Base-by-base conservation (phyloP, 306 rosid genomes). In the Calophaca sinica region DNA sequence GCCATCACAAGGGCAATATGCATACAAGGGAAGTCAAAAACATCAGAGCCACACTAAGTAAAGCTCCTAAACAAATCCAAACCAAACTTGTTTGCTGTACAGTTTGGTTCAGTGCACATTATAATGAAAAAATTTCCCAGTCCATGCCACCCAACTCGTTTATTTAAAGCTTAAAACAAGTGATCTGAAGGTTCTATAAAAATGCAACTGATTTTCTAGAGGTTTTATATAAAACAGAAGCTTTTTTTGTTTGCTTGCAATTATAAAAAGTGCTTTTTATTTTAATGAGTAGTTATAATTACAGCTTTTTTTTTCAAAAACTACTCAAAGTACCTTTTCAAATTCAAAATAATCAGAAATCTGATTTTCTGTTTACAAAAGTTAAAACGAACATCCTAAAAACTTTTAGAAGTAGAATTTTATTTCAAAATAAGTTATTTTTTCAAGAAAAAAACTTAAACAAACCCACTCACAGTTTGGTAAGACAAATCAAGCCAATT, bases 1-100 rank as follows among this genome's bases (percentile, higher is more conserved):
- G 58, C 65, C 31, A 33, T 57, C 28, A 68, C 11, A 83, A 60
- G 26, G 33, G 50, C 75, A 70, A 26, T 65, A 60, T 72, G 46
- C 62, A 55, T 12, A 55, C 10, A 41, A 38, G 12, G 41, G 29
- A 12, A 31, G 31, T 2, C 5, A 28, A 70, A 49, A 36, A 31
- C 5, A 48, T 32, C 49, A 6, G 53, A 65, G 11, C 32, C 39
- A 62, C 20, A 52, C 58, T 38, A 60, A 60, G 60, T 68, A 38
- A 15, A 69, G 64, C 46, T 60, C 57, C n/a, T 28, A 61, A 61
- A 14, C 8, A 61, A 61, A 61, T 29, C 14, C 42, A 31, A 58
- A 58, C 39, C 15, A 31, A 31, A 5, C 15, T 4, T 49, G 14
- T 38, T 48, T 38, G n/a, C 28, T 38, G 70, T 39, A 60, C 5